Conservation (phyloP, 495 filamentous ascomycete species). For the Penicillium diatomitis region DNA sequence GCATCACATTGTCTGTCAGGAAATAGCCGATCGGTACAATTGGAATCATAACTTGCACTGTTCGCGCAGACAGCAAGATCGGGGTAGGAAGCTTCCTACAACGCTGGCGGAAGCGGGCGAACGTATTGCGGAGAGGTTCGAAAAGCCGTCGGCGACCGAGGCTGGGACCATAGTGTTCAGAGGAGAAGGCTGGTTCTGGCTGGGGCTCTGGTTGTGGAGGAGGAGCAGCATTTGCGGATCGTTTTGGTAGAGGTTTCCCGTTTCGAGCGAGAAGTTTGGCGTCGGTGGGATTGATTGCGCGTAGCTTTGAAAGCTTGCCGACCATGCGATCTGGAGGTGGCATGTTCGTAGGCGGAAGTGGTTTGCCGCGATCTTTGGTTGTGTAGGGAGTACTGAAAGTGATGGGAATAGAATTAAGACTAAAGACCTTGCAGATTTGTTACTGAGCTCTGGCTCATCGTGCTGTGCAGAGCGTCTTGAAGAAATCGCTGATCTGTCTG, state of each 20-base stretch:
- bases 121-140: constrained; percentile 8
- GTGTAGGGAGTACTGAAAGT: neutral
- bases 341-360: constrained; percentile 1
- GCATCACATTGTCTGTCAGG: constrained; percentile 53
- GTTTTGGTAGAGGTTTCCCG: neutral
- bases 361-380: neutral
- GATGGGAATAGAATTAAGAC: no score
- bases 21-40: constrained; percentile 56
- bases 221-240: neutral
- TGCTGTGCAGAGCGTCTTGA: no score
- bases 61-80: constrained; percentile 19
- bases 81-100: constrained; percentile 25
- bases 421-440: no score
- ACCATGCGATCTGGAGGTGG: constrained; percentile 2
- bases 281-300: constrained; percentile 15
- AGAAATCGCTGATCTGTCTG: no score
- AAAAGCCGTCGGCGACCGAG: constrained; percentile 7
- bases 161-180: constrained; percentile 3
- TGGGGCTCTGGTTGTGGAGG: neutral
- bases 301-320: constrained; percentile 4
- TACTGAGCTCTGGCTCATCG: no score
- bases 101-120: constrained; percentile 23
- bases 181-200: neutral
- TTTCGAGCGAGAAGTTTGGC: constrained; percentile 10
- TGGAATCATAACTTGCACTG: constrained; percentile 45